Evolutionary conservation across 2,329 filamentous ascomycete genomes (phyloP).

Genomic region (Fusarium staphyleae): DNA sequence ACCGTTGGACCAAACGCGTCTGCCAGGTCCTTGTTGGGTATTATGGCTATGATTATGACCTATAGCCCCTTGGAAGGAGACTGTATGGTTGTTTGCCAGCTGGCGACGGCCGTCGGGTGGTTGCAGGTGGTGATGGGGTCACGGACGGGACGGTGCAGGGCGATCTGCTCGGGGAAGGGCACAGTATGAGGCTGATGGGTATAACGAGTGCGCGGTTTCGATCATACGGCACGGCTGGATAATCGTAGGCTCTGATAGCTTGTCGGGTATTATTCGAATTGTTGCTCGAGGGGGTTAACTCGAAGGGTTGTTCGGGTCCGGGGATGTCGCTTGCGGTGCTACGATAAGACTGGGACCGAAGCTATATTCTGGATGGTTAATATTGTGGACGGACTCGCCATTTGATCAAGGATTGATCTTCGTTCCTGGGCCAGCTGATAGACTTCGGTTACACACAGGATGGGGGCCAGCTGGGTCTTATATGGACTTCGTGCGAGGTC

Average conservation of each 20-base stretch:
- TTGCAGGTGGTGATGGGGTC: slow-evolving; percentile 18
- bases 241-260: no score
- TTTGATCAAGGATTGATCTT: no score
- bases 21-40: slow-evolving; percentile 20
- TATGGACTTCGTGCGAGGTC: slow-evolving; percentile 20
- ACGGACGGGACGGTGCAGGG: slow-evolving; percentile 19
- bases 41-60: slow-evolving; percentile 1
- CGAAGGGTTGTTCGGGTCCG: neutral
- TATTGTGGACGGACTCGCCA: no score
- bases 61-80: slow-evolving; percentile 18
- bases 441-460: slow-evolving; percentile 11
- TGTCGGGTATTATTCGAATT: neutral
- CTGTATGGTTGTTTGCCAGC: slow-evolving; percentile 19
- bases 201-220: neutral
- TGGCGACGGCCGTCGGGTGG: slow-evolving; percentile 18
- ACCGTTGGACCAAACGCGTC: slow-evolving; percentile 35
- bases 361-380: no score
- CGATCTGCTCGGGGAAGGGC: neutral
- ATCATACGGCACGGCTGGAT: neutral
- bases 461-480: slow-evolving; percentile 30
- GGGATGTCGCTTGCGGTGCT: neutral
- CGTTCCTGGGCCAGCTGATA: neutral
- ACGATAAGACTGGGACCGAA: no score
- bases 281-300: neutral
- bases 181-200: neutral